phyloP scores from a whole-genome alignment of 2,329 filamentous ascomycete species.

The Chrysoporthe deuterocubensis region DNA sequence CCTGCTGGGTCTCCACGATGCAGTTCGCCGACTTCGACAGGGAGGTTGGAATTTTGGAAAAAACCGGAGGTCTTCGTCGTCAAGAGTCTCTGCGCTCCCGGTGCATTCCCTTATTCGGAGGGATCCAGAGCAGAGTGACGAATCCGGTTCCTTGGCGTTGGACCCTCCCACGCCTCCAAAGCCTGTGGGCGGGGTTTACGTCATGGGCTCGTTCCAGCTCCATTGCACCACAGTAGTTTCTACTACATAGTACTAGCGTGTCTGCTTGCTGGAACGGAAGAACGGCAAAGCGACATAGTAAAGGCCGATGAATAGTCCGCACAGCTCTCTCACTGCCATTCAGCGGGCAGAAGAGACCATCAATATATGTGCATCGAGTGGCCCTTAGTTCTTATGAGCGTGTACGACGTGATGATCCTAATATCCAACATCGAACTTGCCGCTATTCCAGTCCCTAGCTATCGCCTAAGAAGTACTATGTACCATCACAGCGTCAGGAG shows the following conservation, averaged over 20 bases:
- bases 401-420: too few relatives aligned
- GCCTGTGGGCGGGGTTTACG: slow-evolving; percentile 11
- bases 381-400: too few relatives aligned
- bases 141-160: slow-evolving; percentile 4
- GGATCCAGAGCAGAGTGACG: background rate
- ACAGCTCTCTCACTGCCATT: too few relatives aligned
- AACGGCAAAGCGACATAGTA: too few relatives aligned
- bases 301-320: too few relatives aligned
- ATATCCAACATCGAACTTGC: too few relatives aligned
- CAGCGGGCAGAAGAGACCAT: too few relatives aligned
- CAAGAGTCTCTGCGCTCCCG: background rate
- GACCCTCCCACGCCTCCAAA: background rate
- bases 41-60: background rate
- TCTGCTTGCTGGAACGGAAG: background rate
- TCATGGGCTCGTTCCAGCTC: background rate
- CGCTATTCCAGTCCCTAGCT: background rate
- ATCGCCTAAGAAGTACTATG: background rate
- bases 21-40: background rate
- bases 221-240: background rate
- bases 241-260: background rate
- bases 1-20: background rate
- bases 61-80: background rate
- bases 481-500: background rate
- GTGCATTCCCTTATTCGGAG: background rate
- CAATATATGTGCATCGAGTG: too few relatives aligned